phyloP scores from a whole-genome alignment of 2,329 filamentous ascomycete genomes.

The Orbilia quercus region DNA sequence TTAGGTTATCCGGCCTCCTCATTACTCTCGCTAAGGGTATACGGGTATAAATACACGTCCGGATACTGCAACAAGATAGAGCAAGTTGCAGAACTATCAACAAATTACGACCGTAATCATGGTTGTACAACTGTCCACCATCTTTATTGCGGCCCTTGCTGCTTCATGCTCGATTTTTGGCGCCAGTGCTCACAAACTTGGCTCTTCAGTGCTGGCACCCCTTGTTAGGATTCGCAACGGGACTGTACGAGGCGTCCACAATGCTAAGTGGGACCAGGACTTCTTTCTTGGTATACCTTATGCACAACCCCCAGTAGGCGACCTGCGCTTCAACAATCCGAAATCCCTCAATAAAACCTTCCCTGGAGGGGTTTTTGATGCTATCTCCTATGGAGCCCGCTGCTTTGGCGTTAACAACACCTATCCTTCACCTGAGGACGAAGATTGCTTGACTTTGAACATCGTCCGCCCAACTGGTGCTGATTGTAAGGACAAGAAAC shows the following conservation, averaged over 20 bases:
- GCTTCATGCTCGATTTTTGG: not conserved
- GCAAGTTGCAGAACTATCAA: too few species aligned
- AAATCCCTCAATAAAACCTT: conserved; percentile 59
- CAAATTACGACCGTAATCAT: conserved; percentile 6
- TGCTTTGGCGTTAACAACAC: conserved; percentile 26
- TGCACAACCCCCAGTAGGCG: conserved; percentile 25
- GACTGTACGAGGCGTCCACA: conserved; percentile 65
- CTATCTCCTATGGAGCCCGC: conserved; percentile 59
- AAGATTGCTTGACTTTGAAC: conserved; percentile 30
- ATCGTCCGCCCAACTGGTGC: conserved; percentile 11
- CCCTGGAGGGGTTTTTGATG: conserved; percentile 57
- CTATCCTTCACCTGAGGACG: conserved; percentile 17
- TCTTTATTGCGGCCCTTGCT: not conserved
- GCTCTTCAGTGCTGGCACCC: not conserved
- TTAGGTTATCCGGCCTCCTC: too few species aligned
- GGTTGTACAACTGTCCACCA: conserved; percentile 3
- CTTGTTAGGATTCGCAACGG: conserved; percentile 64
- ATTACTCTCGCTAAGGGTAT: too few species aligned
- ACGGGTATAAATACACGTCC: too few species aligned
- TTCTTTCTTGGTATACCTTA: conserved; percentile 51
- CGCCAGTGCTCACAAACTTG: not conserved
- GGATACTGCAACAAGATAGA: too few species aligned
- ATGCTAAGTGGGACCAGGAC: conserved; percentile 65
- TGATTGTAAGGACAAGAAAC: conserved; percentile 65
- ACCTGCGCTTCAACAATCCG: conserved; percentile 59